phyloP scores from a whole-genome alignment of 306 rosid species.

The Rosa multiflora region DNA sequence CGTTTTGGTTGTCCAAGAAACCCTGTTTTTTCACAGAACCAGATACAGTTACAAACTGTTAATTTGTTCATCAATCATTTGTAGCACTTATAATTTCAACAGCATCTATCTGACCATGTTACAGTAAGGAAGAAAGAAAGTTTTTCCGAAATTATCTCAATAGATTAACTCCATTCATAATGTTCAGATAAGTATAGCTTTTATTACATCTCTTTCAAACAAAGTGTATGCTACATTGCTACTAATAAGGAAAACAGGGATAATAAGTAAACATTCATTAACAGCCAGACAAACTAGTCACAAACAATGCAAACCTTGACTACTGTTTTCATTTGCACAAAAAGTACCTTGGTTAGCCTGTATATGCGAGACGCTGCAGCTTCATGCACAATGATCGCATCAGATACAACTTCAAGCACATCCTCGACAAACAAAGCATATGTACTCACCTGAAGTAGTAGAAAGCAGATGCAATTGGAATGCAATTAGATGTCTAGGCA shows the following conservation, averaged over 20 bases:
- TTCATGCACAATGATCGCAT: constrained; percentile 78
- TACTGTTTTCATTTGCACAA: constrained; percentile 1
- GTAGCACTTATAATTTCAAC: background rate
- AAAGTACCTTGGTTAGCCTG: constrained; percentile 81
- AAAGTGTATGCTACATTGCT: background rate
- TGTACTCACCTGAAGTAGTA: constrained; percentile 70
- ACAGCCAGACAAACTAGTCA: constrained; percentile 3
- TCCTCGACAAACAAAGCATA: constrained; percentile 89
- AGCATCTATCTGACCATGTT: background rate
- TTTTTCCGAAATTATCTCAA: background rate
- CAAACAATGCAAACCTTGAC: constrained; percentile 13
- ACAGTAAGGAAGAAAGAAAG: background rate
- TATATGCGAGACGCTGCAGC: constrained; percentile 90
- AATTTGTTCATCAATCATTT: too few relatives aligned
- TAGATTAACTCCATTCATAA: background rate
- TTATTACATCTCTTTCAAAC: background rate
- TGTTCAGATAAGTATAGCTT: background rate
- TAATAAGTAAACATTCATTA: background rate
- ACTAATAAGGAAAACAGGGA: background rate
- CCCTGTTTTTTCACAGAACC: constrained; percentile 49
- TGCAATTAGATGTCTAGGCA: constrained; percentile 7
- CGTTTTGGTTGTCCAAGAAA: constrained; percentile 67
- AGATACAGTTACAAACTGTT: background rate
- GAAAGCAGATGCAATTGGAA: constrained; percentile 8
- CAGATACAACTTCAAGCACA: constrained; percentile 78